Evolutionary conservation across 495 filamentous ascomycete genomes (phyloP), one percentile per base, ranked within the genome.

Genomic region (Penicillium daleae): DNA sequence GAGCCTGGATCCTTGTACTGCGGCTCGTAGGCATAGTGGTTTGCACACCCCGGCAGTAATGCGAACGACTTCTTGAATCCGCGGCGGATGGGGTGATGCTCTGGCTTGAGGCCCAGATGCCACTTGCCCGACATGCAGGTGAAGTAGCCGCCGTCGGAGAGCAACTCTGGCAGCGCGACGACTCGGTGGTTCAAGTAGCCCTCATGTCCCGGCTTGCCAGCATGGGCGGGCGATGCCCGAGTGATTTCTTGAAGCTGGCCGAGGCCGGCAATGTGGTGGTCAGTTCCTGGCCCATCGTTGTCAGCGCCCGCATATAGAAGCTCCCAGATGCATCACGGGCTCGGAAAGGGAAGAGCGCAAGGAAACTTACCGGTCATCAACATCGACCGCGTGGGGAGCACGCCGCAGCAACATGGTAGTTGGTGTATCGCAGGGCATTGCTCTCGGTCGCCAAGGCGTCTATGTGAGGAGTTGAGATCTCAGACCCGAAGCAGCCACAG

Each of bases 121-220:
- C 78, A 85, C 62, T 85, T 85, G 3, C 83, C 83, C 15, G 74
- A 69, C 79, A 85, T 82, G n/a, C 83, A 19, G 4, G 83, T 85
- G 26, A 67, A 66, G 60, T 86, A 85, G 12, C 82, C 84, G 1
- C 61, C 73, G 56, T 86, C 84, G 26, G 71, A 70, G 0, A 86
- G 71, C 6, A 85, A 46, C 59, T 86, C 82, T 9, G 83, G 77
- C 2, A 86, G 62, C 10, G 82, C 73, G 1, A 76, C 83, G 19
- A 86, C 82, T 7, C 68, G 59, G 22, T 79, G 77, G 59, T 85
- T 84, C 17, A 87, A 69, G 60, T 84, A 86, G 0, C 83, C 83
- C 69, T 86, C 84, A 59, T 86, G 80, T 48, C 52, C 52, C 39
- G 83, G 82, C 76, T 32, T 65, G 51, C 22, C 49, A 62, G 0